Evolutionary conservation across 306 rosid genomes (phyloP).

Genomic region (Vachellia pachyceras): DNA sequence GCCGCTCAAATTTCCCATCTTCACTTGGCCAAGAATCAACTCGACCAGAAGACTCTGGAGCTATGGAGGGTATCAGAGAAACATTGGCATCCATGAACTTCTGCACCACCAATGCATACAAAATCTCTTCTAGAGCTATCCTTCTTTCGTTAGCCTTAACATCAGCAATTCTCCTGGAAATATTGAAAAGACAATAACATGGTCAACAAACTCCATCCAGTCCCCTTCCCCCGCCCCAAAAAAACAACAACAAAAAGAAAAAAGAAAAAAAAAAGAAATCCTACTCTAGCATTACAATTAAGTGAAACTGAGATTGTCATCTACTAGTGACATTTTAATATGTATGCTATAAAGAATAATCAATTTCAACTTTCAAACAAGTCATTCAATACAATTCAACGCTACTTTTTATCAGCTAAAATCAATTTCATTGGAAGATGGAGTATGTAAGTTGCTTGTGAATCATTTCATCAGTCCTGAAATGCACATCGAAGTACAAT

Average conservation of each 20-base stretch:
- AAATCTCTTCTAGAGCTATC: constrained; percentile 80
- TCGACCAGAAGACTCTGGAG: constrained; percentile 58
- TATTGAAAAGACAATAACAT: constrained; percentile 25
- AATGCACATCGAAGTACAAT: constrained; percentile 10
- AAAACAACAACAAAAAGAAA: no score
- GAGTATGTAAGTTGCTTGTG: not conserved
- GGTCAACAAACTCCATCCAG: constrained; percentile 33
- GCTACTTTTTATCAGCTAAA: not conserved
- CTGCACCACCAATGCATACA: constrained; percentile 87
- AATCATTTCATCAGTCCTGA: constrained; percentile 7
- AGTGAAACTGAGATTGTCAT: no score
- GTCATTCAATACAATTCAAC: constrained; percentile 4
- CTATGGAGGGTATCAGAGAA: constrained; percentile 68
- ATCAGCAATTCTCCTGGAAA: constrained; percentile 87
- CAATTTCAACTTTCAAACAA: not conserved
- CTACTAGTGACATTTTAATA: no score
- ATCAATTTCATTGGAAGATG: constrained; percentile 2
- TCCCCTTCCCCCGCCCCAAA: not conserved
- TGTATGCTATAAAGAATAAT: no score
- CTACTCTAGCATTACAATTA: no score
- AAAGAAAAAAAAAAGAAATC: not conserved
- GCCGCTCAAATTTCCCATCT: constrained; percentile 67
- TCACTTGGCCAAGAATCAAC: constrained; percentile 73
- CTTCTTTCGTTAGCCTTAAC: constrained; percentile 84
- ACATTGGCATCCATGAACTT: constrained; percentile 91